Evolutionary conservation across 2,329 filamentous ascomycete species (phyloP).

Genomic region (Botrytis galanthina): DNA sequence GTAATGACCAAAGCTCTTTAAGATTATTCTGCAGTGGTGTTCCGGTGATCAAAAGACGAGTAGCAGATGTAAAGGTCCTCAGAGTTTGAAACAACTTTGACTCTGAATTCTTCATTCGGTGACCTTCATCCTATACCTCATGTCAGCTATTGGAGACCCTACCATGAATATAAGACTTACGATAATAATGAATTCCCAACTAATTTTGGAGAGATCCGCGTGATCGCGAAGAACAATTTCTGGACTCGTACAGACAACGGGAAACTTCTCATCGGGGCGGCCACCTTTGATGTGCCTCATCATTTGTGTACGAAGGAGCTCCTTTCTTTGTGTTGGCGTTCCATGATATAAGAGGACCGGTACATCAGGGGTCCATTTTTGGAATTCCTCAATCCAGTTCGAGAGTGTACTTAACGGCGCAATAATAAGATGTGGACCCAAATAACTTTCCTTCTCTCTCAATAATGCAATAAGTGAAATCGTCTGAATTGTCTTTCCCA

Average conservation of each 20-base stretch:
- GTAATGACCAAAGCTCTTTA: constrained; percentile 87
- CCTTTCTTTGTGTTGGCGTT: constrained; percentile 70
- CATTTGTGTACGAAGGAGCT: constrained; percentile 70
- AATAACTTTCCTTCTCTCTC: constrained; percentile 78
- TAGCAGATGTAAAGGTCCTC: constrained; percentile 84
- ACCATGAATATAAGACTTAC: constrained; percentile 45
- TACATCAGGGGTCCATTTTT: constrained; percentile 83
- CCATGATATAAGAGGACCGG: constrained; percentile 92
- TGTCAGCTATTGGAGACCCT: constrained; percentile 20
- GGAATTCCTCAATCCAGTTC: constrained; percentile 95
- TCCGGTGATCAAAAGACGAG: constrained; percentile 87
- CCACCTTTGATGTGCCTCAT: constrained; percentile 65
- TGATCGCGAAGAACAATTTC: constrained; percentile 94
- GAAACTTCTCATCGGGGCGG: constrained; percentile 65
- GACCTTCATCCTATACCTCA: constrained; percentile 74
- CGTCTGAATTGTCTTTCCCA: constrained; percentile 56
- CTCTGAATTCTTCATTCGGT: constrained; percentile 95
- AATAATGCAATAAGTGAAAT: constrained; percentile 66
- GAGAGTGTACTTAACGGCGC: constrained; percentile 87
- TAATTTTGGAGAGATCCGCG: constrained; percentile 74
- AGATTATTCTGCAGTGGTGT: constrained; percentile 96
- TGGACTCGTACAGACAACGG: constrained; percentile 90
- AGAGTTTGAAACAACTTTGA: constrained; percentile 88
- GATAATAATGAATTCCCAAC: constrained; percentile 98
- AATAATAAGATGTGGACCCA: constrained; percentile 85